These are phyloP conservation scores for Phytophthora capsici DNA, from an alignment of 352 stramenopile species.

Conservation along the genomic window DNA sequence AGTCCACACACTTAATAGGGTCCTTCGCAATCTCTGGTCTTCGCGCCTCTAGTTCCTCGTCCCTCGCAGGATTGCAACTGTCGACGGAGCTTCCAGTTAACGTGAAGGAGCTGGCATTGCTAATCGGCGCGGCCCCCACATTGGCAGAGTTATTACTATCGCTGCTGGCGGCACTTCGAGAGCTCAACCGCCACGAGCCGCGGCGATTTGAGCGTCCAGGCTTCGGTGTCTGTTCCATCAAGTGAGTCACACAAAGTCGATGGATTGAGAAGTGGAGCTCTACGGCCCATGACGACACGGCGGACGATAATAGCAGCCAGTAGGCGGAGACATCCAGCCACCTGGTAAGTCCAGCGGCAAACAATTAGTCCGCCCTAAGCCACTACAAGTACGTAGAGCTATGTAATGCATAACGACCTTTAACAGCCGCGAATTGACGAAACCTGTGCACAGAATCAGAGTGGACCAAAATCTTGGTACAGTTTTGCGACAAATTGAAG, in stretches of 20 bases:
- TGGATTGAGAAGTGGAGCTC: slow-evolving; percentile 23
- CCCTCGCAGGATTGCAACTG: slow-evolving; percentile 12
- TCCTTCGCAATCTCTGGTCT: slow-evolving; percentile 11
- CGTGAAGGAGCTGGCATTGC: slow-evolving; percentile 33
- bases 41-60: slow-evolving; percentile 13
- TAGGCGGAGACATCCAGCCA: slow-evolving; percentile 24
- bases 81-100: slow-evolving; percentile 21
- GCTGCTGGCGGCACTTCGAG: slow-evolving; percentile 29
- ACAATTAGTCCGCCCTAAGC: too few relatives aligned
- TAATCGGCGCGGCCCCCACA: slow-evolving; percentile 28
- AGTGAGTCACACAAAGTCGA: too few relatives aligned
- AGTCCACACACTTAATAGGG: slow-evolving; percentile 43
- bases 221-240: slow-evolving; percentile 26
- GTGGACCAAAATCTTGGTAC: slow-evolving; percentile 1
- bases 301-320: slow-evolving; percentile 34
- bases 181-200: slow-evolving; percentile 15
- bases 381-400: too few relatives aligned
- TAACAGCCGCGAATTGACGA: too few relatives aligned
- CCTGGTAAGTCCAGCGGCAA: too few relatives aligned
- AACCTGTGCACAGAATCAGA: too few relatives aligned
- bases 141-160: slow-evolving; percentile 27
- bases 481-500: slow-evolving; percentile 23
- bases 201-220: slow-evolving; percentile 6
- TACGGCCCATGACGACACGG: not conserved
- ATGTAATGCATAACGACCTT: too few relatives aligned